Evolutionary conservation across 495 filamentous ascomycete genomes (phyloP).

Genomic region (Hyaloscypha finlandica): DNA sequence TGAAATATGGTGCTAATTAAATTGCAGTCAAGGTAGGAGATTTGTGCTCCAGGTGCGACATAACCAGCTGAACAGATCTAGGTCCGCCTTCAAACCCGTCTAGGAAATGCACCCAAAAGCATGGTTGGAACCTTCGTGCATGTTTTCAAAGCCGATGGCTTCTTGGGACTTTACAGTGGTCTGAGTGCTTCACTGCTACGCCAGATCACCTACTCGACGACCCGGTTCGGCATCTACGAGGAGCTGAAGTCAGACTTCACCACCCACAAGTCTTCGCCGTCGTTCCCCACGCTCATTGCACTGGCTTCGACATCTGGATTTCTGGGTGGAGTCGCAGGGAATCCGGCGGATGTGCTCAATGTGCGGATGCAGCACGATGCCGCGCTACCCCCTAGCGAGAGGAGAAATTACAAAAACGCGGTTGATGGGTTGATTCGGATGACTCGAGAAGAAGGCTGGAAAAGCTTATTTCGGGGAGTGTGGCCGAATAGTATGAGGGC

Average conservation of each 20-base stretch:
- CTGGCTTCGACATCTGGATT: constrained; percentile 85
- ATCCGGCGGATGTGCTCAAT: constrained; percentile 94
- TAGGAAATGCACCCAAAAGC: constrained; percentile 61
- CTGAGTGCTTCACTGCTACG: constrained; percentile 90
- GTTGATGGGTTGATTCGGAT: constrained; percentile 84
- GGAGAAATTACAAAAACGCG: constrained; percentile 87
- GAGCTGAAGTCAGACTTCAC: constrained; percentile 73
- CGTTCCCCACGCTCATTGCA: constrained; percentile 71
- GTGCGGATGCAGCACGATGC: constrained; percentile 98
- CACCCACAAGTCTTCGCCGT: constrained; percentile 50
- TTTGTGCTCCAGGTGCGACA: neutral
- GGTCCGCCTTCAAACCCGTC: constrained; percentile 88
- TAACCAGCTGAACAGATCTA: constrained; percentile 36
- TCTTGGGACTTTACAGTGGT: constrained; percentile 80
- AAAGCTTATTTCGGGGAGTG: constrained; percentile 80
- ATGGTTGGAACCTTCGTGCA: constrained; percentile 84
- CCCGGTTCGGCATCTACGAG: constrained; percentile 93
- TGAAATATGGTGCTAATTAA: constrained; percentile 23
- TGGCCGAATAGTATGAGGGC: constrained; percentile 90
- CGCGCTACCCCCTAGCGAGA: constrained; percentile 68
- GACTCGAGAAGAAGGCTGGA: constrained; percentile 68
- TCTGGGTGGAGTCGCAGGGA: constrained; percentile 86
- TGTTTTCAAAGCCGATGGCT: constrained; percentile 63
- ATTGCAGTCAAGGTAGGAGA: constrained; percentile 53
- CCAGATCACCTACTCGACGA: constrained; percentile 89